A percentile compares a stretch with the other conserved stretches of the same genome.
Conservation (phyloP, 345 rosid species). For the Anastatica hierochuntica region DNA sequence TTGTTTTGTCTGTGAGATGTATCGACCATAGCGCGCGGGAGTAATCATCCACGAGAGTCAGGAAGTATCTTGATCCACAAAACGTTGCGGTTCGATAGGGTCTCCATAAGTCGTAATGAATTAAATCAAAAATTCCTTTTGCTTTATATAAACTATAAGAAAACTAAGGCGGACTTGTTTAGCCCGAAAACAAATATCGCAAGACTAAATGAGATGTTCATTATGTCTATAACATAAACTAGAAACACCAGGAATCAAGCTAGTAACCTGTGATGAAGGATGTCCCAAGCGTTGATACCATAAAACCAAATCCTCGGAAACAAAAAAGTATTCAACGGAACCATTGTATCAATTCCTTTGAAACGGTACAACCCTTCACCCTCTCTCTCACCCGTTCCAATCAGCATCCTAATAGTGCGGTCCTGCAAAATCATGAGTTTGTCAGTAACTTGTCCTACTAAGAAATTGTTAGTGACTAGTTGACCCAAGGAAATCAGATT, state of each 20-base stretch:
- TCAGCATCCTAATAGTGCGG: no score
- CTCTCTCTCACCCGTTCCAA: not conserved
- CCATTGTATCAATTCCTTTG: not conserved
- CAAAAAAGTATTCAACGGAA: not conserved
- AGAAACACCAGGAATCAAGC: no score
- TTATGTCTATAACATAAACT: no score
- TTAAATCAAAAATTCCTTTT: not conserved
- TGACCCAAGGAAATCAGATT: no score
- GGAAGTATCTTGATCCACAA: not conserved
- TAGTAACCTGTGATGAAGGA: no score
- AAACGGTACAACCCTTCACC: not conserved
- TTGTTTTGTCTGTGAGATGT: no score
- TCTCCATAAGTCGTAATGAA: not conserved
- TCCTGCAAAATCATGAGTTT: no score
- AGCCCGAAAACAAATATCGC: not conserved
- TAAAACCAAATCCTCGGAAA: not conserved
- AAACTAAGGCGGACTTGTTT: not conserved
- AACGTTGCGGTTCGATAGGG: not conserved
- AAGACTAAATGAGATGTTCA: no score
- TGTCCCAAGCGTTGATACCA: no score
- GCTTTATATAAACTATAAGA: not conserved
- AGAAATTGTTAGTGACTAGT: no score
- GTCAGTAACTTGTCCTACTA: no score
- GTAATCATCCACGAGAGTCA: not conserved
- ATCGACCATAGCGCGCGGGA: not conserved